Evolutionary conservation across 2,329 filamentous ascomycete species (phyloP), one percentile per base, ranked within the genome.

Genomic region (Gnomoniopsis sp.): DNA sequence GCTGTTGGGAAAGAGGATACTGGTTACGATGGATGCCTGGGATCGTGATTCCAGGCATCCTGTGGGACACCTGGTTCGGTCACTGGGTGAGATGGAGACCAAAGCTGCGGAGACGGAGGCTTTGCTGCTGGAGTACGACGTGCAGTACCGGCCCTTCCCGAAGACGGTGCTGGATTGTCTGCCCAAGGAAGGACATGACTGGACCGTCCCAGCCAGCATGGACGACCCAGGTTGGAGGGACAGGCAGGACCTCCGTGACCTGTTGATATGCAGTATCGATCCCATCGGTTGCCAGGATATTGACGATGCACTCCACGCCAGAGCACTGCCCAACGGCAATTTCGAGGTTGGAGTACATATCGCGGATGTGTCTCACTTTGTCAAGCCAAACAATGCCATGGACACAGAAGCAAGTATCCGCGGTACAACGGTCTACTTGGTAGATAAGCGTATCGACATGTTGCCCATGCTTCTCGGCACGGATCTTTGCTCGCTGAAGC

Each of bases 401-500:
- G 96, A 99, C 71, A 85, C 87, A 50, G 95, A 99, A 75, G 95
- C 95, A 3, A 95, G 91, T 69, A 86, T 96, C 69, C 88, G 95
- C 67, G 95, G 95, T 62, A 98, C 95, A 4, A 98, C 93, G 0
- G 95, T 99, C 30, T 99, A 99, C 71, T 80, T 99, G 17, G 95
- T 99, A 3, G 95, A 99, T 75, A 99, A 99, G 80, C 92, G 95
- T 67, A 99, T 99, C 68, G 96, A 99, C 78, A 99, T 99, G 96
- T 82, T 99, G 72, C 96, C 96, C 1, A 93, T 92, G 82, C 87
- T 99, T 34, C 87, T 99, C 14, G 95, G 95, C 59, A 99, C 95
- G 0, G 93, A 99, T 69, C 80, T 99, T 1, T 99, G 95, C 76
- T 99, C 95, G 0, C 79, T 99, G 21, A 98, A 98, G 73, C 95